Evolutionary conservation across 2,329 filamentous ascomycete genomes (phyloP).

Genomic region (Incumbomyces delicatus): DNA sequence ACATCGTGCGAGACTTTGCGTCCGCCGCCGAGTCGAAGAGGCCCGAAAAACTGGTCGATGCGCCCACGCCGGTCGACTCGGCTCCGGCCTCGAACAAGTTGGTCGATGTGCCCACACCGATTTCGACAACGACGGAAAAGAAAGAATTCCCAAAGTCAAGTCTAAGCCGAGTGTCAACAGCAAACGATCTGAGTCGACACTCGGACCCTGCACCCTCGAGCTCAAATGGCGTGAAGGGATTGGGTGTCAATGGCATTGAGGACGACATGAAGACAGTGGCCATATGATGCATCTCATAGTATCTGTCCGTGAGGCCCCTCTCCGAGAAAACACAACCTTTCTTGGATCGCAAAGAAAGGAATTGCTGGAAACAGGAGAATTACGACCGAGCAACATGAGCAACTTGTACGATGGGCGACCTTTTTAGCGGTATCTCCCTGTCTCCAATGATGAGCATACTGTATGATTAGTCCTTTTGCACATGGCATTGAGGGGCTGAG

Average conservation of each 20-base stretch:
- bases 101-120: constrained; percentile 18
- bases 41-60: constrained; percentile 30
- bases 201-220: constrained; percentile 24
- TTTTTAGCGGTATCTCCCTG: neutral
- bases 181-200: constrained; percentile 19
- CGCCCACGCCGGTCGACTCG: constrained; percentile 28
- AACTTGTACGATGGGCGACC: neutral
- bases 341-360: neutral
- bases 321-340: neutral
- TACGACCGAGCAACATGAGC: neutral
- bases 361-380: too few species aligned
- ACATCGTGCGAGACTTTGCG: constrained; percentile 26
- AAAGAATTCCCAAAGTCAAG: constrained; percentile 17
- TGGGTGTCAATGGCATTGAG: constrained; percentile 29
- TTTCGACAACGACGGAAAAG: constrained; percentile 11
- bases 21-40: constrained; percentile 23
- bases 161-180: constrained; percentile 14
- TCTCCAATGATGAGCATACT: constrained; percentile 4
- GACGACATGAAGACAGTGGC: constrained; percentile 40
- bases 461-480: constrained; percentile 5
- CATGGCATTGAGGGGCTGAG: constrained; percentile 3
- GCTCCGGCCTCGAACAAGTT: constrained; percentile 19
- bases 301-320: neutral
- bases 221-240: constrained; percentile 26
- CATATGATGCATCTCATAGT: constrained; percentile 25